A percentile compares a stretch with the other conserved stretches of the same genome.
Conservation (phyloP, 257 asterid genomes). For the Solanum medicagineum region DNA sequence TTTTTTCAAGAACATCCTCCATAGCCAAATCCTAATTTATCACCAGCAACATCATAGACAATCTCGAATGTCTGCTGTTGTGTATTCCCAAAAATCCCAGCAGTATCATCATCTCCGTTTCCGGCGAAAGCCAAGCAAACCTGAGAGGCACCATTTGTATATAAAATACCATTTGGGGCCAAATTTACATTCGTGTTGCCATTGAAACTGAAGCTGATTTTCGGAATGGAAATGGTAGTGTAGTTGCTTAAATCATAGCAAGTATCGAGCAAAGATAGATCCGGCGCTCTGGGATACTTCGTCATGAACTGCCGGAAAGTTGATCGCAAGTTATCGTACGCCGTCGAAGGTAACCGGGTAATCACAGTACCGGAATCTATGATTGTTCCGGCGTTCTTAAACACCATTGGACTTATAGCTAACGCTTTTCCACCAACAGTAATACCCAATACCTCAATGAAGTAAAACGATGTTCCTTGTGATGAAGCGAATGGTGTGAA, state of each 20-base stretch:
- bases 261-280: conserved; percentile 47
- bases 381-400: conserved; percentile 34
- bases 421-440: conserved; percentile 34
- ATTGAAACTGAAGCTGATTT: conserved; percentile 29
- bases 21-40: conserved; percentile 51
- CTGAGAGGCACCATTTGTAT: not conserved
- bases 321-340: conserved; percentile 30
- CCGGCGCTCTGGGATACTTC: conserved; percentile 31
- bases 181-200: conserved; percentile 35
- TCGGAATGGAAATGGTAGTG: conserved; percentile 24
- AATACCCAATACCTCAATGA: conserved; percentile 26
- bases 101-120: conserved; percentile 14
- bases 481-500: conserved; percentile 41
- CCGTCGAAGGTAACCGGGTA: conserved; percentile 50
- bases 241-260: conserved; percentile 42
- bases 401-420: conserved; percentile 29
- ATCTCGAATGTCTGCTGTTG: conserved; percentile 66
- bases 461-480: conserved; percentile 27
- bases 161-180: conserved; percentile 21
- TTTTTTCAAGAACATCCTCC: conserved; percentile 30
- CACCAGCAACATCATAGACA: conserved; percentile 60
- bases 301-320: conserved; percentile 39
- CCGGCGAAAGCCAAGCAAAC: conserved; percentile 63
- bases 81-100: conserved; percentile 46
- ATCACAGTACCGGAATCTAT: conserved; percentile 79